phyloP scores from a whole-genome alignment of 495 filamentous ascomycete species.

The Neurospora hispaniola region DNA sequence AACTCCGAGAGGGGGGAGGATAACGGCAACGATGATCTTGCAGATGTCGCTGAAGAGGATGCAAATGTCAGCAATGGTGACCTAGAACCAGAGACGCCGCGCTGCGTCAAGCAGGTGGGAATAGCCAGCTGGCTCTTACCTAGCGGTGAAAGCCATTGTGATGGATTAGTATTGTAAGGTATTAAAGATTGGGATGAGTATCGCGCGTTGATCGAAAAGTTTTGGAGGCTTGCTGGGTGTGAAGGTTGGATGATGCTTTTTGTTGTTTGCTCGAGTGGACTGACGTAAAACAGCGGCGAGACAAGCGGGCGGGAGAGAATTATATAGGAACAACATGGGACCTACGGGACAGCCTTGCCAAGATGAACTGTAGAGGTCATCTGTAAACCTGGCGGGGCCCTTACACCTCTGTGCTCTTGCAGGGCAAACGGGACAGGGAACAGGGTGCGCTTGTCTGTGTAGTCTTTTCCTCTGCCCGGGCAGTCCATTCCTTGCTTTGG shows the following conservation, averaged over 20 bases:
- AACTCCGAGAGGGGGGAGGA: conserved; percentile 82
- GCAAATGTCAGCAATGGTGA: neutral
- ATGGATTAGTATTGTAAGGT: neutral
- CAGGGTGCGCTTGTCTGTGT: neutral
- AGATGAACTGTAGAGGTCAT: neutral
- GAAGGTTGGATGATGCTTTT: neutral
- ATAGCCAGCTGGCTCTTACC: conserved; percentile 30
- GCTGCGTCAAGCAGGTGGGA: neutral
- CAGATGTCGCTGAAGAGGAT: conserved; percentile 59
- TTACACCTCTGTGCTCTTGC: neutral
- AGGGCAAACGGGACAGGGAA: neutral
- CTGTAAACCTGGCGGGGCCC: neutral
- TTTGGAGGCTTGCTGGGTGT: neutral
- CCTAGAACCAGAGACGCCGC: neutral
- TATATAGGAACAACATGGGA: neutral
- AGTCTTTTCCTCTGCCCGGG: neutral
- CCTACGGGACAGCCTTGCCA: neutral
- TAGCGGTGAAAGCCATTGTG: conserved; percentile 56
- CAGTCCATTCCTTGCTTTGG: neutral
- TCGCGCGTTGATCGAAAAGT: neutral
- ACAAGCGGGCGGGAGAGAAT: neutral
- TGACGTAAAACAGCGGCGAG: neutral
- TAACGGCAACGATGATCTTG: conserved; percentile 84
- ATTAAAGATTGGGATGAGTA: neutral
- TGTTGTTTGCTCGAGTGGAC: neutral